Evolutionary conservation across 2,329 filamentous ascomycete species (phyloP).

Genomic region (Talaromyces funiculosus): DNA sequence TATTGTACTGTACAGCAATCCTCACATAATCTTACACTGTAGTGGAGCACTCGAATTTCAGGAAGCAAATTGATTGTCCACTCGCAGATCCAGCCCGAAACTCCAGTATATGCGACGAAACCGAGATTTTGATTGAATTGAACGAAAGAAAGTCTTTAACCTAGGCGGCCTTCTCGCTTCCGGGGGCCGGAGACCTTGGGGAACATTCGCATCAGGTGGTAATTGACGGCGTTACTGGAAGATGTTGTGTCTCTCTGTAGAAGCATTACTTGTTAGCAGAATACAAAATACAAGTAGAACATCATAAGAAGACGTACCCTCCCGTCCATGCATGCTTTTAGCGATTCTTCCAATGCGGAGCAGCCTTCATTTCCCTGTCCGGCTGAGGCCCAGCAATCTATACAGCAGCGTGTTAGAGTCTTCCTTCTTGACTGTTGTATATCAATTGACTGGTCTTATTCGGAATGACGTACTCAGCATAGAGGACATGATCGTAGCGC

Average conservation of each 20-base stretch:
- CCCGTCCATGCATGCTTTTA: constrained; percentile 72
- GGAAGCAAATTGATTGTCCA: background rate
- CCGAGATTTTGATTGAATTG: background rate
- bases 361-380: constrained; percentile 51
- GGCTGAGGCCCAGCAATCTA: constrained; percentile 46
- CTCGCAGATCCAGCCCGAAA: constrained; percentile 9
- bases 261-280: background rate
- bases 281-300: background rate
- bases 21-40: constrained; percentile 10
- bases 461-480: constrained; percentile 54
- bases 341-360: constrained; percentile 54
- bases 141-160: constrained; percentile 17
- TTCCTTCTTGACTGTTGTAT: no score
- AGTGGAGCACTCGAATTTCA: background rate
- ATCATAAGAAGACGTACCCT: constrained; percentile 49
- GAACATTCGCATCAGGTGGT: constrained; percentile 75
- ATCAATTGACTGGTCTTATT: background rate
- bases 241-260: constrained; percentile 50
- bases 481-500: constrained; percentile 60
- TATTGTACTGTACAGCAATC: constrained; percentile 13
- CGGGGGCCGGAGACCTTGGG: constrained; percentile 65
- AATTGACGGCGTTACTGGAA: constrained; percentile 80
- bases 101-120: constrained; percentile 11
- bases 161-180: constrained; percentile 53
- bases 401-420: background rate